phyloP scores from a whole-genome alignment of 345 rosid species.

The Murraya koenigii region DNA sequence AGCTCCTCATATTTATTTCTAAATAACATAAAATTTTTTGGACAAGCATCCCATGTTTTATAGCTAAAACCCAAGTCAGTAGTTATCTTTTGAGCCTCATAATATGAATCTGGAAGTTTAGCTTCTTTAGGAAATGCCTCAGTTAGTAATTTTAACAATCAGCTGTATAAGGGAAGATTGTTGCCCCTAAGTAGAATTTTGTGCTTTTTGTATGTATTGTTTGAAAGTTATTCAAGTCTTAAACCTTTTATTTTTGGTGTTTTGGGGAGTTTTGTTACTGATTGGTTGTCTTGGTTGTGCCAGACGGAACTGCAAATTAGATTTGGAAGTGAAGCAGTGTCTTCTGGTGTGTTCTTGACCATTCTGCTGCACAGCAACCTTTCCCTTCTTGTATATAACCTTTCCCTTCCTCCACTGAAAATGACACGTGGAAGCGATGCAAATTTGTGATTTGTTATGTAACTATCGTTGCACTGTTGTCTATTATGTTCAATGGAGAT shows the following conservation, averaged over 20 bases:
- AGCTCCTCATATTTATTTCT: too few species aligned
- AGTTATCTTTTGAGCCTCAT: too few species aligned
- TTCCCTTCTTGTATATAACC: neutral
- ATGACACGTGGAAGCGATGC: neutral
- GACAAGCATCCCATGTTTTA: too few species aligned
- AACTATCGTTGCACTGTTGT: neutral
- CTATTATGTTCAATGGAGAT: neutral
- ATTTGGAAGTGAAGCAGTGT: neutral
- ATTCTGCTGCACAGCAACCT: neutral
- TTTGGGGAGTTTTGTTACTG: neutral
- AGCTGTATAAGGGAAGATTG: neutral
- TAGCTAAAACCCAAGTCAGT: too few species aligned
- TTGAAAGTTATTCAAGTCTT: neutral
- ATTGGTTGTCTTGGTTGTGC: neutral
- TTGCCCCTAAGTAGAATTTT: too few species aligned
- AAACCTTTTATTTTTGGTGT: neutral
- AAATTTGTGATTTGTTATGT: neutral
- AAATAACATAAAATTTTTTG: too few species aligned
- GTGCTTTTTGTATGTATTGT: too few species aligned
- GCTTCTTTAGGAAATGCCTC: too few species aligned
- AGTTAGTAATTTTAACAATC: too few species aligned
- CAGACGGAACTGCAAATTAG: neutral
- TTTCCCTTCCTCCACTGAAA: too few species aligned
- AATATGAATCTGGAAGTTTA: too few species aligned
- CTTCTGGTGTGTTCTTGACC: neutral